Conservation (phyloP, 2,329 filamentous ascomycete species). For the Botrytis elliptica region DNA sequence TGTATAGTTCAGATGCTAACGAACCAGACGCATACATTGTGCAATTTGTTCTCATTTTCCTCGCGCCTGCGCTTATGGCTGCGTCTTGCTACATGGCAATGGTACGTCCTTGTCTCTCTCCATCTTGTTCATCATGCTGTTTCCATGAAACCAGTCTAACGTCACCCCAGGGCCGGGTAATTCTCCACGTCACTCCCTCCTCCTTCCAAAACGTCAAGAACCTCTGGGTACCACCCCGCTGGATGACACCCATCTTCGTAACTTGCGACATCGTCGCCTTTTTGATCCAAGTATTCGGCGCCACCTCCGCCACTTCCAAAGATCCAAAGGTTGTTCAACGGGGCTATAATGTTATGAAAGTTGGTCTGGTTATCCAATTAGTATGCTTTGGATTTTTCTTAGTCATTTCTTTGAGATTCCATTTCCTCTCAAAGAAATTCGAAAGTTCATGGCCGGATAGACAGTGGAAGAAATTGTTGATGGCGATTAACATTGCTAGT, state of each 20-base stretch:
- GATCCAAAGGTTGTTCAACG: constrained; percentile 44
- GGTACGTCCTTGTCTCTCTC: constrained; percentile 25
- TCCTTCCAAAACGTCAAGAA: constrained; percentile 39
- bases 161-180: constrained; percentile 42
- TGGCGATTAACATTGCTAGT: constrained; percentile 47
- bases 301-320: constrained; percentile 43
- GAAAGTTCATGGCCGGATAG: constrained; percentile 37
- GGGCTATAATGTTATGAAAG: constrained; percentile 45
- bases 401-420: constrained; percentile 43
- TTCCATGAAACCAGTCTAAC: constrained; percentile 28
- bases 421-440: constrained; percentile 36
- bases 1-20: background rate
- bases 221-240: constrained; percentile 42
- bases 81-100: constrained; percentile 50
- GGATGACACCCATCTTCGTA: constrained; percentile 49
- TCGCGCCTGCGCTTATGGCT: constrained; percentile 50
- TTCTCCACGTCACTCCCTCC: constrained; percentile 42
- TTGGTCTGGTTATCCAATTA: constrained; percentile 44
- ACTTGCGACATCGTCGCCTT: constrained; percentile 47
- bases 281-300: constrained; percentile 47
- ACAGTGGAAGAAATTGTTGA: constrained; percentile 43
- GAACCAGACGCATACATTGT: constrained; percentile 34
- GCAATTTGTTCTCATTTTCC: constrained; percentile 44
- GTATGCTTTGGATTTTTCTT: constrained; percentile 45
- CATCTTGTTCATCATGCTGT: constrained; percentile 30